Evolutionary conservation across 306 rosid species (phyloP).

Genomic region (Malus sylvestris): DNA sequence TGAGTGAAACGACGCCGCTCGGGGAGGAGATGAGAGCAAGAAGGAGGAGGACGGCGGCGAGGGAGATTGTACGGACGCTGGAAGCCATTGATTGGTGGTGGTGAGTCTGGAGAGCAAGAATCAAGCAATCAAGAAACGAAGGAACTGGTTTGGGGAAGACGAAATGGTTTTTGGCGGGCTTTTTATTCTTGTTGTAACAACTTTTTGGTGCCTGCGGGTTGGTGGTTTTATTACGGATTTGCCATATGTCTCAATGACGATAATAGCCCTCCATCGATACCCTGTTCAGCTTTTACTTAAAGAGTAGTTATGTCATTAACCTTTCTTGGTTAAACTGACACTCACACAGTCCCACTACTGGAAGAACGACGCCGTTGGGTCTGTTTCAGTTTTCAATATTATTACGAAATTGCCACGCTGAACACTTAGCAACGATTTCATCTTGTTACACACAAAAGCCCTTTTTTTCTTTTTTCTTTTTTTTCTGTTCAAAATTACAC

Average conservation of each 20-base stretch:
- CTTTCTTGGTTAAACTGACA: not conserved
- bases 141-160: not conserved
- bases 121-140: not conserved
- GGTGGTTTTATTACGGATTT: not conserved
- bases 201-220: not conserved
- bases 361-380: not conserved
- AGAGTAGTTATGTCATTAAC: not conserved
- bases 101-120: not conserved
- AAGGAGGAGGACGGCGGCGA: not conserved
- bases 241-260: not conserved
- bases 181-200: not conserved
- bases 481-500: too few relatives aligned
- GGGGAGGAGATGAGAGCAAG: not conserved
- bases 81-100: conserved; percentile 12
- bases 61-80: not conserved
- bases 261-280: not conserved
- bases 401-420: not conserved
- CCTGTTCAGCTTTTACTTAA: not conserved
- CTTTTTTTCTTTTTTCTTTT: too few relatives aligned
- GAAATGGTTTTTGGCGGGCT: conserved; percentile 11
- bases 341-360: not conserved
- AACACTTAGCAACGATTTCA: too few relatives aligned
- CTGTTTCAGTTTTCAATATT: not conserved
- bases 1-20: conserved; percentile 7
- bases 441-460: too few relatives aligned